Percentiles rank a stretch among this genome's conserved stretches.
Evolutionary conservation across 2,329 filamentous ascomycete genomes (phyloP).

Genomic region (Dactylellina sp.): DNA sequence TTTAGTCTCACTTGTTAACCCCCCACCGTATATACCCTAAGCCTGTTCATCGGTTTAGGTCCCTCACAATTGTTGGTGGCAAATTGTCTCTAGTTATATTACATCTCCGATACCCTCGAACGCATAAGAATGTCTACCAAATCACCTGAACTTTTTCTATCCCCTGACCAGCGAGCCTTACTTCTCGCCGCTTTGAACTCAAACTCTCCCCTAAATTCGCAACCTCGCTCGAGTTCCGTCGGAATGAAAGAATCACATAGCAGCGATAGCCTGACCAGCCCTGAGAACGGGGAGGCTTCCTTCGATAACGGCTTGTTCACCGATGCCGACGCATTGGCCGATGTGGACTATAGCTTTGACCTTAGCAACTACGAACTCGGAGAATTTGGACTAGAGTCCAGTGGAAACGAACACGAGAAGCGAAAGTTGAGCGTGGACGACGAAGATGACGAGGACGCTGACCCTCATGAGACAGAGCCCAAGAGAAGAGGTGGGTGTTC

Average conservation of each 20-base stretch:
- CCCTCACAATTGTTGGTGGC: conserved; percentile 19
- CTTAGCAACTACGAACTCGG: conserved; percentile 82
- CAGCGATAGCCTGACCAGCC: conserved; percentile 60
- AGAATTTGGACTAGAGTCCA: conserved; percentile 74
- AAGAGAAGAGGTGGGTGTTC: conserved; percentile 61
- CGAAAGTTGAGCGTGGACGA: conserved; percentile 64
- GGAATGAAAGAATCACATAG: conserved; percentile 56
- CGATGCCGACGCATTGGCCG: conserved; percentile 63
- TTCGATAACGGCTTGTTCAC: conserved; percentile 54
- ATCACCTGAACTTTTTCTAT: conserved; percentile 71
- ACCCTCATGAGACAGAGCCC: conserved; percentile 60
- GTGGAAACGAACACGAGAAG: conserved; percentile 72
- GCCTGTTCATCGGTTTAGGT: neutral
- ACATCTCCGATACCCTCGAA: conserved; percentile 62
- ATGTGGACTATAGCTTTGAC: conserved; percentile 83
- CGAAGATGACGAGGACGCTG: conserved; percentile 58
- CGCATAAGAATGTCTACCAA: conserved; percentile 46
- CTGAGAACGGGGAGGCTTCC: conserved; percentile 60
- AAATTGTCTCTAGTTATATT: conserved; percentile 32
- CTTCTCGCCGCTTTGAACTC: conserved; percentile 81
- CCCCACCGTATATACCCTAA: too few relatives aligned
- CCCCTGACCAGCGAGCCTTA: conserved; percentile 80
- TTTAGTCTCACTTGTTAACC: neutral
- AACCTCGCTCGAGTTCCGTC: conserved; percentile 62
- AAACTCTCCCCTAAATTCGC: conserved; percentile 67